Percentiles rank a stretch among this genome's conserved stretches.
Evolutionary conservation across 1,284 basidiomycete genomes (phyloP).

Genomic region (Leccinum huronense): DNA sequence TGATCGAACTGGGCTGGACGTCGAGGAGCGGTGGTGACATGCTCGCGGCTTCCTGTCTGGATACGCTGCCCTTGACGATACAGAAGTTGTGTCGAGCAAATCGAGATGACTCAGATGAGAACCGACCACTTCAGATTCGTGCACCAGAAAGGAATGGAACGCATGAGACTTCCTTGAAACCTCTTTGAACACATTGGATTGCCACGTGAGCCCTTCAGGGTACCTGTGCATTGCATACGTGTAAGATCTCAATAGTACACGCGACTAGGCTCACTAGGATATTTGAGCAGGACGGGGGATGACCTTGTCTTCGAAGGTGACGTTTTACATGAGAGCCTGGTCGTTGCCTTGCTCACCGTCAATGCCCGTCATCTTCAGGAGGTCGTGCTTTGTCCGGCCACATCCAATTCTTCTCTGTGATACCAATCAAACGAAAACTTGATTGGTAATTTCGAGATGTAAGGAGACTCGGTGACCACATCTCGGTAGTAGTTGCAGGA

Average conservation of each 20-base stretch:
- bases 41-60: constrained; percentile 95
- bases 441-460: too few relatives aligned
- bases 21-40: constrained; percentile 97
- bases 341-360: too few relatives aligned
- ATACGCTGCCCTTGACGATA: constrained; percentile 79
- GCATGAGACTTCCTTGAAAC: constrained; percentile 86
- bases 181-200: constrained; percentile 90
- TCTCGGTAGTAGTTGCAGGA: too few relatives aligned
- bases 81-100: constrained; percentile 2
- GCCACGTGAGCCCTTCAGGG: constrained; percentile 94
- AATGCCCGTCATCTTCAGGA: too few relatives aligned
- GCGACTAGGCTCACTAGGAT: constrained; percentile 61
- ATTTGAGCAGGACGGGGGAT: constrained; percentile 83
- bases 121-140: constrained; percentile 94
- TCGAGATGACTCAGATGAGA: background rate
- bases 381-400: too few relatives aligned
- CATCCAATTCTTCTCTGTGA: too few relatives aligned
- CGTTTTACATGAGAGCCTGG: constrained; percentile 54
- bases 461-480: too few relatives aligned
- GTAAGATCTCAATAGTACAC: constrained; percentile 4
- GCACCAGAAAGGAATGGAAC: constrained; percentile 96
- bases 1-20: constrained; percentile 80
- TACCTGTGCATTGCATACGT: constrained; percentile 58
- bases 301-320: constrained; percentile 75
- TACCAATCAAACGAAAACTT: too few relatives aligned